Evolutionary conservation across 768 basidiomycete genomes (phyloP), one percentile per base, ranked within the genome.

Genomic region (Dendrothele bispora): DNA sequence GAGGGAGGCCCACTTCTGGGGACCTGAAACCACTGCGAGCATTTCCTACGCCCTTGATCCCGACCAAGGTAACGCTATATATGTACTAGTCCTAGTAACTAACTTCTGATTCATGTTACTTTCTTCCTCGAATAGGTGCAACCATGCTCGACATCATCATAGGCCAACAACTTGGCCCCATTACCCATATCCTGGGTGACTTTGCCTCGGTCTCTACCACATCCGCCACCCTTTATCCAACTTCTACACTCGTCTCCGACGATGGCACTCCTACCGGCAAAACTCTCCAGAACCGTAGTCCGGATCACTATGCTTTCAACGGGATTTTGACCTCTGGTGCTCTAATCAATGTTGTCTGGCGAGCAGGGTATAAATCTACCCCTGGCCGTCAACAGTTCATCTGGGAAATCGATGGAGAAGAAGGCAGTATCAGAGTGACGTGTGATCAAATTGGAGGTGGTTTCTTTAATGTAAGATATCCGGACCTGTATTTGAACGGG

Each of bases 311-410:
- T 39, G 55, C 61, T 1, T 56, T 70, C 26, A 49, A 54, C 8
- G 71, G 69, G 10, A 39, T 54, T 7, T 56, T 72, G 17, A 47
- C 55, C 27, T 57, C 53, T 14, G 72, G 69, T 6, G 63, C 62
- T 12, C 25, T 68, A 1, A 60, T 56, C 15, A 65, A 53, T 26
- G 48, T 66, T 7, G 54, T 54, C 22, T 64, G 60, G 55, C 58
- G 65, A 7, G 49, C 49, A 0, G 67, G 66, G 12, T 53, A 60
- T 38, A 36, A 47, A 21, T 45, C 48, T 2, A 53, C 57, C 7
- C 50, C 50, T 3, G 66, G 63, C 3, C 51, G 64, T 21, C 55
- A 46, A 18, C 52, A 58, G 3, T 55, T 72, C 21, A 29, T 55
- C 6, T 70, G 68, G 68, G 54, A 59, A 46, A 69, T 56, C 44